Conservation (phyloP, 208 protist genomes). For the Acanthamoeba lenticulata region DNA sequence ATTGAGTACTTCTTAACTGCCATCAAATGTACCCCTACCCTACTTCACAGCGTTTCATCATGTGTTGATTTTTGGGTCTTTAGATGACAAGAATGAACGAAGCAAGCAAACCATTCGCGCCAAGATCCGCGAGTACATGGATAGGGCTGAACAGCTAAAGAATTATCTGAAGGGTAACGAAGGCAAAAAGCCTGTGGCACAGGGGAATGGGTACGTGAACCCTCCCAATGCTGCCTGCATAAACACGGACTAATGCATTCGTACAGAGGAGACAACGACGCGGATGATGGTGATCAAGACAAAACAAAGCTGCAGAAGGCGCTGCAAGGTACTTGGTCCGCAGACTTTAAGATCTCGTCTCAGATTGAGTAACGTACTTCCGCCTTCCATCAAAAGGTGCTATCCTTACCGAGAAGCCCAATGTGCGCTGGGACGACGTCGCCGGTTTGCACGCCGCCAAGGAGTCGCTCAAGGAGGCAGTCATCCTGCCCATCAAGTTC, state of each 20-base stretch:
- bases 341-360: neutral
- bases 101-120: constrained; percentile 88
- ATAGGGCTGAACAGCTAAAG: constrained; percentile 96
- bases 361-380: too few relatives aligned
- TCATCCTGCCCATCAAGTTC: constrained; percentile 95
- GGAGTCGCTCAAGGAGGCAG: constrained; percentile 95
- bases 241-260: too few relatives aligned
- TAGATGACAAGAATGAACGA: constrained; percentile 95
- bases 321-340: constrained; percentile 75
- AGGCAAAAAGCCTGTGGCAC: constrained; percentile 83
- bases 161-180: constrained; percentile 91
- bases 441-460: constrained; percentile 96
- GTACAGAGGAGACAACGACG: constrained; percentile 74
- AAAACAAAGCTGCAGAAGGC: constrained; percentile 91
- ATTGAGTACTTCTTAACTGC: constrained; percentile 95
- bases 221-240: too few relatives aligned
- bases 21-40: constrained; percentile 90
- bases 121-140: constrained; percentile 93
- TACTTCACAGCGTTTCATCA: neutral
- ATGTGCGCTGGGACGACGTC: constrained; percentile 95
- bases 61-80: neutral
- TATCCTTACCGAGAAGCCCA: constrained; percentile 94
- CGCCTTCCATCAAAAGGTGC: constrained; percentile 69
- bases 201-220: neutral
- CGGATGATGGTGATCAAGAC: constrained; percentile 90